Evolutionary conservation across 129 eudicot genomes (phyloP).

Genomic region (Flaveria bidentis): DNA sequence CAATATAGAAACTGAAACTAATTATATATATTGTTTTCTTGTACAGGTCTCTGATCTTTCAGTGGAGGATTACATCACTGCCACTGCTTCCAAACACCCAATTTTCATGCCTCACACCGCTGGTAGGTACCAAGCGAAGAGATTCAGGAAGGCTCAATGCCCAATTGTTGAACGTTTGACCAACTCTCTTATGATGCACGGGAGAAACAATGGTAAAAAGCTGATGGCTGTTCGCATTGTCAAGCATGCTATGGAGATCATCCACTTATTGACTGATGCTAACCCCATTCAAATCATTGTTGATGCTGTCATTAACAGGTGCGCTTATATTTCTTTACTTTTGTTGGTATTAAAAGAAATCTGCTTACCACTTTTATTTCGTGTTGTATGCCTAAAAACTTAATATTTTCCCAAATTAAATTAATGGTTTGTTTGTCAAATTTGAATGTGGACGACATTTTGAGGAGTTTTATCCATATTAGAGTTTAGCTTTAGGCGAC

Average conservation of each 20-base stretch:
- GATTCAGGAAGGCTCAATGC: slow-evolving; percentile 86
- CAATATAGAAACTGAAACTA: background rate
- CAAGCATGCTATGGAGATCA: slow-evolving; percentile 88
- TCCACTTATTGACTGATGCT: slow-evolving; percentile 67
- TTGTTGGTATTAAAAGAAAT: background rate
- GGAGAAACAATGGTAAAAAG: slow-evolving; percentile 82
- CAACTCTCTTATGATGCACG: slow-evolving; percentile 91
- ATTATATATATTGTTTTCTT: background rate
- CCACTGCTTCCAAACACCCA: slow-evolving; percentile 69
- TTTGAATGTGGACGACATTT: no score
- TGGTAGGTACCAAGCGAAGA: slow-evolving; percentile 76
- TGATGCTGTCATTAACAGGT: slow-evolving; percentile 89
- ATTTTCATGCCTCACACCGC: slow-evolving; percentile 81
- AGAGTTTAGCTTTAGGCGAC: no score
- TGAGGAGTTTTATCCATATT: no score
- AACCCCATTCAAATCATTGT: slow-evolving; percentile 84
- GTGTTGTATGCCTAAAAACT: no score
- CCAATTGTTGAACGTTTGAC: slow-evolving; percentile 83
- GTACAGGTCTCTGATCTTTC: slow-evolving; percentile 62
- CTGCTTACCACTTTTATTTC: no score
- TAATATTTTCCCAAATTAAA: no score
- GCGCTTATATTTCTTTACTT: background rate
- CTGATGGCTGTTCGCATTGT: slow-evolving; percentile 76
- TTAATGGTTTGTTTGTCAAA: no score
- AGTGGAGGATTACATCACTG: slow-evolving; percentile 79